Evolutionary conservation across 768 basidiomycete species (phyloP), one percentile per base, ranked within the genome.

Genomic region (Tylopilus balloui): DNA sequence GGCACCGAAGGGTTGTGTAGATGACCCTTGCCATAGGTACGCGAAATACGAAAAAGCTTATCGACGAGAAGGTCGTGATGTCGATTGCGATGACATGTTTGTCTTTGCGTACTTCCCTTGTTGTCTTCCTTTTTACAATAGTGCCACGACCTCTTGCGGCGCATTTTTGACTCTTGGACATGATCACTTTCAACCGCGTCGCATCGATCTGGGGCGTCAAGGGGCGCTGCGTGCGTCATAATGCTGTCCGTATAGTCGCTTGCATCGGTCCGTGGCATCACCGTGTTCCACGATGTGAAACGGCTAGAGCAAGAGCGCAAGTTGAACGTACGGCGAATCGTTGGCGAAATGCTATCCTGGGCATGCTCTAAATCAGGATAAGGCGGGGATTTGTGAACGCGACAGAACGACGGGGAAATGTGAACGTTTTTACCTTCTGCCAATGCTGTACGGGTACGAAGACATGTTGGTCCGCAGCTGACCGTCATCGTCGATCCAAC

Each of bases 261-360:
- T 4, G 69, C 69, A 59, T 86, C 79, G 50, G 86, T 83, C 0
- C 79, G 78, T 3, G n/a, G 67, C 63, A 3, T 65, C 55, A 0
- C 76, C 72, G 50, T 81, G 76, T 21, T 73, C 55, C 5, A 65
- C 66, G 21, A 87, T 71, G 1, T 60, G 71, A 69, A 85, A 85
- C 0, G 82, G 76, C 81, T 81, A 85, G n/a, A 81, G 71, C 6
- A 80, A 59, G 10, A 83, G 69, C 0, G 81, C 79, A 1, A 80
- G 75, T 57, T 79, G 83, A 43, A 85, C 68, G 57, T 79, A 80
- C 2, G 85, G 66, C 7, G 84, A 84, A 3, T 31, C 37, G 25
- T 53, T 48, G 2, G 58, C 82, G 24, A 85, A 73, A 60, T 81
- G 70, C 48, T 74, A 75, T 1, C 83, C 83, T 0, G 81, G 81